Evolutionary conservation across 2,329 filamentous ascomycete genomes (phyloP).

Genomic region (Clarireedia monteithiana): DNA sequence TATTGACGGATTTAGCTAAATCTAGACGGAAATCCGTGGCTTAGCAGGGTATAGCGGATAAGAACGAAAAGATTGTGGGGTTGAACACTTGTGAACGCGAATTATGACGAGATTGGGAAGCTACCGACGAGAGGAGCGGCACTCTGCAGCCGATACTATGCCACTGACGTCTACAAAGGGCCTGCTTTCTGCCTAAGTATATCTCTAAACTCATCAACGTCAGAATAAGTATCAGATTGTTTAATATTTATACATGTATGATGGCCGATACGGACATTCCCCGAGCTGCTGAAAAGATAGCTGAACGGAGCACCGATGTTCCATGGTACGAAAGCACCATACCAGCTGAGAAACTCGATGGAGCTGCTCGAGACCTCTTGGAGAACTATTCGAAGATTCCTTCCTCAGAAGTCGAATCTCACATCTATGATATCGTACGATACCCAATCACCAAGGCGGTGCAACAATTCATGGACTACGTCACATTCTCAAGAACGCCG

Average conservation of each 20-base stretch:
- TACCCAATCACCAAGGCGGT: neutral
- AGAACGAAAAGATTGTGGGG: no score
- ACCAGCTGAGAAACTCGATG: neutral
- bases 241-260: neutral
- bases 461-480: no score
- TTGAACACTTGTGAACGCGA: no score
- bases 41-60: no score
- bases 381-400: slow-evolving; percentile 17
- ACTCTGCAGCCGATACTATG: neutral
- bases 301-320: slow-evolving; percentile 2
- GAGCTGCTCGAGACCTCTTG: slow-evolving; percentile 6
- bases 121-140: neutral
- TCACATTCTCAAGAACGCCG: no score
- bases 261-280: neutral
- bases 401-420: slow-evolving; percentile 9
- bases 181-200: no score
- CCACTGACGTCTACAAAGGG: no score
- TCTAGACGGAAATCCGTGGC: neutral
- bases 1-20: neutral
- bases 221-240: neutral
- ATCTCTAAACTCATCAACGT: no score
- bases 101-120: neutral
- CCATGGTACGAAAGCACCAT: slow-evolving; percentile 8
- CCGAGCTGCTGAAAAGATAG: neutral
- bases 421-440: slow-evolving; percentile 13